These are phyloP conservation scores for Tricharina praecox DNA, from an alignment of 495 filamentous ascomycete species.

Conservation along the genomic window DNA sequence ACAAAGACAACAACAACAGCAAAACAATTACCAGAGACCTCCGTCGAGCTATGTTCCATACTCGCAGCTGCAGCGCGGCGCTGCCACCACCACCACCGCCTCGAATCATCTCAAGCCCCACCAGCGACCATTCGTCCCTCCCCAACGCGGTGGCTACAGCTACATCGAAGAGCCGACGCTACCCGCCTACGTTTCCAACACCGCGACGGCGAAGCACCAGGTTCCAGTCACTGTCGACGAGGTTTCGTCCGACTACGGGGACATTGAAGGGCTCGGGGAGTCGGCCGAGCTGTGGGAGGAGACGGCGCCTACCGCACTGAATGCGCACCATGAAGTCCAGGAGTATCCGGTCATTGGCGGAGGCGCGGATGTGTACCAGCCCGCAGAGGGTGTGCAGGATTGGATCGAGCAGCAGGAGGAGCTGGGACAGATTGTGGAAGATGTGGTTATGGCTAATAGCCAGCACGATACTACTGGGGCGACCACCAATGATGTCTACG, in stretches of 20 bases:
- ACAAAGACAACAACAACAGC: slow-evolving; percentile 3
- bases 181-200: not conserved
- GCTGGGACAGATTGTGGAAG: not conserved
- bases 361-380: not conserved
- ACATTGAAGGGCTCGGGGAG: not conserved
- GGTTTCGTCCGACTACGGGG: not conserved
- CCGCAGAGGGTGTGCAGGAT: not conserved
- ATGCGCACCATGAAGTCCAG: not conserved
- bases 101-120: too few species aligned
- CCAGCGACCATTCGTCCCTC: not conserved
- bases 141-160: not conserved
- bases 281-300: not conserved
- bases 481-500: not conserved
- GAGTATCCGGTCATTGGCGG: not conserved
- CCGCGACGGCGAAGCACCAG: not conserved
- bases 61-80: not conserved
- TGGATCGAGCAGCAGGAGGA: not conserved
- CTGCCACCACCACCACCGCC: too few species aligned
- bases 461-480: not conserved
- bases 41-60: not conserved
- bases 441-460: slow-evolving; percentile 1
- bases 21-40: not conserved
- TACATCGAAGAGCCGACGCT: not conserved
- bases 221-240: not conserved
- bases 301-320: not conserved